Conservation (phyloP, 2,329 filamentous ascomycete species). For the Stachybotrys elegans region DNA sequence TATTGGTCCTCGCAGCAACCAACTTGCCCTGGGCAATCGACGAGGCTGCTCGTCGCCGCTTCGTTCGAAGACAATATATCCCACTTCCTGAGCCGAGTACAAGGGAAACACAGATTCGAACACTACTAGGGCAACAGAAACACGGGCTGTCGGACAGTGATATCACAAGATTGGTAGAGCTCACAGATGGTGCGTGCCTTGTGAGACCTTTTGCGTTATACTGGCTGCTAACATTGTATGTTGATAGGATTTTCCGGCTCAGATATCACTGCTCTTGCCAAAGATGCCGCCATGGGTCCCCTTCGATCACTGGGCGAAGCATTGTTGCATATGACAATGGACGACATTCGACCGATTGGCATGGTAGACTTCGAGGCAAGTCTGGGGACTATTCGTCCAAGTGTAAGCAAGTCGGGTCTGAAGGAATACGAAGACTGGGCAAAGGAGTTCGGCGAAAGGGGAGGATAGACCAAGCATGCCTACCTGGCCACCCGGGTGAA, state of each 20-base stretch:
- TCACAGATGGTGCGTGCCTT: conserved; percentile 71
- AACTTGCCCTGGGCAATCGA: conserved; percentile 98
- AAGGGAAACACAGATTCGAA: conserved; percentile 71
- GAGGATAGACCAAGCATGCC: conserved; percentile 50
- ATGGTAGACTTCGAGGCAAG: conserved; percentile 81
- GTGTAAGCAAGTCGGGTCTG: conserved; percentile 78
- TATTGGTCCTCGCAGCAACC: conserved; percentile 89
- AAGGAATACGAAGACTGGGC: conserved; percentile 95
- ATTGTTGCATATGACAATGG: conserved; percentile 84
- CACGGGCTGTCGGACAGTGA: conserved; percentile 70
- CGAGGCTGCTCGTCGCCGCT: conserved; percentile 84
- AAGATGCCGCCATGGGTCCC: conserved; percentile 97
- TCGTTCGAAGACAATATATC: conserved; percentile 93
- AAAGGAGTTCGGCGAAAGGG: conserved; percentile 84
- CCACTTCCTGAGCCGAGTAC: conserved; percentile 84
- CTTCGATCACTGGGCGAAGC: conserved; percentile 85
- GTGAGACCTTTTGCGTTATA: background rate
- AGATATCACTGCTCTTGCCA: conserved; percentile 92
- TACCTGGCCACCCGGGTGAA: no score
- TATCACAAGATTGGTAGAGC: conserved; percentile 64
- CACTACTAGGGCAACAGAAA: conserved; percentile 80
- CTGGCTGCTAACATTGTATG: background rate
- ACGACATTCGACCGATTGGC: conserved; percentile 84
- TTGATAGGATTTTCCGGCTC: conserved; percentile 86
- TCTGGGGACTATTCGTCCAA: conserved; percentile 78